A percentile compares a stretch with the other conserved stretches of the same genome.
phyloP scores from a whole-genome alignment of 768 basidiomycete genomes.

The Naganishia randhawae region DNA sequence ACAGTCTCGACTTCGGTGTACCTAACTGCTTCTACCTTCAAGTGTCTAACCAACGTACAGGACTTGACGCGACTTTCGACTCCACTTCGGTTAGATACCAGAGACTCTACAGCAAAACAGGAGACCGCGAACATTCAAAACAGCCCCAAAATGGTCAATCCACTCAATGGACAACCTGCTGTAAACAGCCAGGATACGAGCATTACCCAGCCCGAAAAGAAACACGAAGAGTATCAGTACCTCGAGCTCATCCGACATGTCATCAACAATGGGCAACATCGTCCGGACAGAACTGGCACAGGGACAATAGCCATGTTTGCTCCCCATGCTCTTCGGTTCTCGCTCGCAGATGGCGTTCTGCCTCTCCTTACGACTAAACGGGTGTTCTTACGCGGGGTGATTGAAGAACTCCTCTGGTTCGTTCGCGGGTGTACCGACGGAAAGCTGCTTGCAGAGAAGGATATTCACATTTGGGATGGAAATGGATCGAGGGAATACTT shows the following conservation, averaged over 20 bases:
- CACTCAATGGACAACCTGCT: not conserved
- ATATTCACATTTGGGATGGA: conserved; percentile 96
- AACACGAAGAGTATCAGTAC: conserved; percentile 78
- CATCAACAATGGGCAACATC: conserved; percentile 67
- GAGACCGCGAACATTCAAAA: no score
- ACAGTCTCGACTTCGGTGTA: no score
- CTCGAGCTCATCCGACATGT: conserved; percentile 73
- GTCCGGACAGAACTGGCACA: conserved; percentile 90
- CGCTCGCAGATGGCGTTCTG: conserved; percentile 64
- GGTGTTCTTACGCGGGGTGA: conserved; percentile 83
- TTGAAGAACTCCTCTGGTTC: conserved; percentile 96
- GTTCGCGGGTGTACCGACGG: conserved; percentile 79
- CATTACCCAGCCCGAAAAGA: not conserved
- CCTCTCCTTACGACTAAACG: conserved; percentile 93
- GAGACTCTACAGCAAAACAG: no score
- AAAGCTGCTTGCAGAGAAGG: conserved; percentile 67
- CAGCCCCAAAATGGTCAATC: not conserved
- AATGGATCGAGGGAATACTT: conserved; percentile 86
- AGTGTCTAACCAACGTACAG: no score
- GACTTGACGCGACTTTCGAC: no score
- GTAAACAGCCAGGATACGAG: not conserved
- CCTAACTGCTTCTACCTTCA: no score
- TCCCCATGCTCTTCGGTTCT: conserved; percentile 83
- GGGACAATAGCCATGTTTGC: conserved; percentile 91
- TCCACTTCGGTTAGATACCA: no score